Evolutionary conservation across 2,329 filamentous ascomycete genomes (phyloP), one percentile per base, ranked within the genome.

Genomic region (Ramularia collo-cygni): DNA sequence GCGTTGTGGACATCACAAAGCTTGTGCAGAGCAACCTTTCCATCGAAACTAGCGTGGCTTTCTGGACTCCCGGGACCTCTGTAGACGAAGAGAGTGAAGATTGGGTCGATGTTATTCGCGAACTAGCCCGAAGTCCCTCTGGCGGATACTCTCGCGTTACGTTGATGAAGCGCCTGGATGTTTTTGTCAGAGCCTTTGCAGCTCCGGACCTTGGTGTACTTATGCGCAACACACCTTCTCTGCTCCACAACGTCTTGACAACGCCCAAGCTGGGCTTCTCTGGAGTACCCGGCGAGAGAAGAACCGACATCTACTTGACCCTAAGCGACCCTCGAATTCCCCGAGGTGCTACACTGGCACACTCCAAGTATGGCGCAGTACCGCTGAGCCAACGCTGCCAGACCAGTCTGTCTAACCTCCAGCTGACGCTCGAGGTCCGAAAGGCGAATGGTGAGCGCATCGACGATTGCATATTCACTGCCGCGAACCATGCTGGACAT

Each of bases 261-360:
- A 94, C 89, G 1, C 83, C 74, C 54, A 92, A 92, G 60, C 89
- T 96, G 62, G 92, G 89, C 2, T 96, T 98, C 60, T 86, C 90
- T 3, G 89, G 89, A 9, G 89, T 89, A 2, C 90, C 92, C 0
- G 88, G 83, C 0, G 89, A 87, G 59, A 74, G 84, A 12, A 75
- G 93, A 54, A 95, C 88, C 8, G 93, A 98, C 61, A 96, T 98
- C 36, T 98, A 98, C 59, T 64, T 98, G 31, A 95, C 88, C 0
- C 64, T 98, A 34, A 79, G 80, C 42, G 81, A 87, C 48, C 85
- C 87, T 0, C 72, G 81, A n/a, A 69, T 98, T 16, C 81, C 83
- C 13, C 79, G 80, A 42, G 74, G 77, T 48, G 75, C 76, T 8
- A 68, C 76, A 28, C 64, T 83, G 15, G 75, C 77, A 7, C 80